Evolutionary conservation across 83 land plant genomes (phyloP).

Genomic region (Diphasiastrum complanatum): DNA sequence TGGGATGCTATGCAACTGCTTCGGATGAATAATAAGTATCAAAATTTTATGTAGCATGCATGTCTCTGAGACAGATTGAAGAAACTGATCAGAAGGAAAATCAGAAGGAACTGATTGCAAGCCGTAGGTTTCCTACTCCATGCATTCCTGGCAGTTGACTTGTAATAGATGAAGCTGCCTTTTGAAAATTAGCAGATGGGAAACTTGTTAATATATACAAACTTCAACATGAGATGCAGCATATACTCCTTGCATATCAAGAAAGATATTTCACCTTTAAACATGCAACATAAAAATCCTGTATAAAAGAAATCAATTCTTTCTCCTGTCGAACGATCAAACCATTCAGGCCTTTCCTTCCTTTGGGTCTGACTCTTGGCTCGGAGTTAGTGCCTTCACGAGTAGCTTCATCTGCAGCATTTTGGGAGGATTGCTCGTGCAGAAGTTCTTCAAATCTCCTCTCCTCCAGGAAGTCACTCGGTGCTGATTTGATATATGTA

Average conservation of each 20-base stretch:
- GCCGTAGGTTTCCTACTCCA: background rate
- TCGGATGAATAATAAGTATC: no score
- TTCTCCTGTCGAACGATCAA: conserved; percentile 40
- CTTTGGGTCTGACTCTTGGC: conserved; percentile 21
- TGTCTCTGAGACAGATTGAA: no score
- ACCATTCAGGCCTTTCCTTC: conserved; percentile 49
- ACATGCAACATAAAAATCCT: conserved; percentile 48
- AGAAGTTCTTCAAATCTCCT: conserved; percentile 18
- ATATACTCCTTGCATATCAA: background rate
- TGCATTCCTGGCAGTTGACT: no score
- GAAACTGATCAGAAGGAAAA: no score
- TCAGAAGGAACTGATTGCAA: conserved; percentile 3
- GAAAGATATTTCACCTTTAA: conserved; percentile 35
- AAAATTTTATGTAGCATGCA: no score
- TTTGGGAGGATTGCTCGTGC: conserved; percentile 3
- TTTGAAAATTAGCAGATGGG: background rate
- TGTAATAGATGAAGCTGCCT: no score
- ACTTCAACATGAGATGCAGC: background rate
- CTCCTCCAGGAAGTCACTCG: conserved; percentile 31
- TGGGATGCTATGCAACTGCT: no score
- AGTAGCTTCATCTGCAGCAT: conserved; percentile 40
- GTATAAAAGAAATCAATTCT: conserved; percentile 24
- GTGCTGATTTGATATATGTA: conserved; percentile 14
- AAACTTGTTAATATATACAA: background rate
- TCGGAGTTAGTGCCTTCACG: conserved; percentile 41